Conservation (phyloP, 2,329 filamentous ascomycete species). For the Hymenoscyphus fraxineus region DNA sequence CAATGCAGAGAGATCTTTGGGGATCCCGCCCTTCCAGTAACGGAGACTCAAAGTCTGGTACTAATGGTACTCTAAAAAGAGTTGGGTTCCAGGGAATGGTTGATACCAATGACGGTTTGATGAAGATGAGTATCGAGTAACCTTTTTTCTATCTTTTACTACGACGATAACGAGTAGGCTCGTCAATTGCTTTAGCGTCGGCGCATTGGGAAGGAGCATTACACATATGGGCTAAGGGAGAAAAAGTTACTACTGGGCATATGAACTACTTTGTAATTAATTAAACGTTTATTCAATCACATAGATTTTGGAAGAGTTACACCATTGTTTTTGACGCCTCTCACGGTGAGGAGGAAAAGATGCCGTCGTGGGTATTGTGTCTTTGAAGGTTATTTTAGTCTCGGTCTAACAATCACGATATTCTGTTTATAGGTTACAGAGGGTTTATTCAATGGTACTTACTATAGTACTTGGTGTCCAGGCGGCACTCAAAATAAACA, state of each 20-base stretch:
- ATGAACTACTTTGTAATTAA: background rate
- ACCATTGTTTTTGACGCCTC: background rate
- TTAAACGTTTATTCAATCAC: background rate
- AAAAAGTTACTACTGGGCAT: background rate
- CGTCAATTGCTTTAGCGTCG: slow-evolving; percentile 1
- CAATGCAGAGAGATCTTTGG: slow-evolving; percentile 70
- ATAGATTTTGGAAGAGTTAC: background rate
- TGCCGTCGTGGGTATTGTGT: background rate
- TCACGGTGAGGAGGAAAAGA: background rate
- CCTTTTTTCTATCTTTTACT: background rate
- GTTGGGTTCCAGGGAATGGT: slow-evolving; percentile 89
- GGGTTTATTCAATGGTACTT: too few species aligned
- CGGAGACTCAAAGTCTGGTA: slow-evolving; percentile 43
- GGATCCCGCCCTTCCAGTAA: slow-evolving; percentile 66
- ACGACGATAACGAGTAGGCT: background rate
- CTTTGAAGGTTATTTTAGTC: too few species aligned
- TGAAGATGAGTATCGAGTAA: slow-evolving; percentile 95
- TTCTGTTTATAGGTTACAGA: too few species aligned
- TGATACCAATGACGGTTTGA: slow-evolving; percentile 90
- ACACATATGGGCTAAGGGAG: background rate
- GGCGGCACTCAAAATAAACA: too few species aligned
- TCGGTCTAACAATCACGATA: too few species aligned
- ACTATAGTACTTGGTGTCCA: too few species aligned
- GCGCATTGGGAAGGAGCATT: background rate
- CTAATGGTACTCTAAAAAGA: slow-evolving; percentile 47